Conservation (phyloP, 2,329 filamentous ascomycete species). For the Pseudogymnoascus sp. region DNA sequence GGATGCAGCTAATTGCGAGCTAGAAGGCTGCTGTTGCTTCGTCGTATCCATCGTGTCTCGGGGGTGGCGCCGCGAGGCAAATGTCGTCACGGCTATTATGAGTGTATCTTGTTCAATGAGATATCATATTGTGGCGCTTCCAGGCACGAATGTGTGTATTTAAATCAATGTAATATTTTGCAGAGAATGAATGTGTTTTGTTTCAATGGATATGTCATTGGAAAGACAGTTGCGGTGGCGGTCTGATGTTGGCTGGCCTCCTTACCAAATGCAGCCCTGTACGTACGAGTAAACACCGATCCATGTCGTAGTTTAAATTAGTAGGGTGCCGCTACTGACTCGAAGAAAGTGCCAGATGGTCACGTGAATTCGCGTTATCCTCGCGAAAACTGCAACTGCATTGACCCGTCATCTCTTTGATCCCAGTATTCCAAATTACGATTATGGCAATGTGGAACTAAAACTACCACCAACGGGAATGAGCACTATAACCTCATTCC, state of each 20-base stretch:
- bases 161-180: background rate
- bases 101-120: background rate
- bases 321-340: slow-evolving; percentile 6
- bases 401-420: slow-evolving; percentile 5
- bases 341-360: background rate
- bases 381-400: background rate
- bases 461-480: background rate
- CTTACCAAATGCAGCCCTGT: slow-evolving; percentile 4
- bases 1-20: background rate
- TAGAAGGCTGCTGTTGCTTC: background rate
- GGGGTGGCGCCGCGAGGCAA: background rate
- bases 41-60: slow-evolving; percentile 6
- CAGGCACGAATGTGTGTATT: background rate
- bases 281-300: slow-evolving; percentile 5
- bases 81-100: background rate
- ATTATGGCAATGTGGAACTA: slow-evolving; percentile 1
- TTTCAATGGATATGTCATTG: background rate
- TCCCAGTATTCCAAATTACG: background rate
- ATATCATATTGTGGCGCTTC: slow-evolving; percentile 3
- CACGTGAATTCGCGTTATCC: background rate
- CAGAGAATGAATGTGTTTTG: background rate
- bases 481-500: background rate
- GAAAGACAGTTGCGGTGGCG: slow-evolving; percentile 1
- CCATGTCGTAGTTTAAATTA: slow-evolving; percentile 8
- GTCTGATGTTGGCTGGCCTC: slow-evolving; percentile 5